Conservation (phyloP, 768 basidiomycete species). For the Boletus rubroflammeus region DNA sequence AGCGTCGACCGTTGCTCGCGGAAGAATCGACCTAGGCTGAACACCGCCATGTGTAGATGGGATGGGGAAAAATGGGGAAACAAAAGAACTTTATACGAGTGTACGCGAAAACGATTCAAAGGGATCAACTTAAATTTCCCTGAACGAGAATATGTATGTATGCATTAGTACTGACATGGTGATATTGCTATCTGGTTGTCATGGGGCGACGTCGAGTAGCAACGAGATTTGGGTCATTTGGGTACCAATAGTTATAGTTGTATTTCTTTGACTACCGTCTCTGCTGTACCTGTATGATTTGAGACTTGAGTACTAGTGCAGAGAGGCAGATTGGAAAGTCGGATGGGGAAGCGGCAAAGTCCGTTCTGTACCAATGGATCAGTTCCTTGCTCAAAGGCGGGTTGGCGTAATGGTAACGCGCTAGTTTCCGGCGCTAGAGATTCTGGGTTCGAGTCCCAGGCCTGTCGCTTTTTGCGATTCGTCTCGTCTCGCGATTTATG, state of each 20-base stretch:
- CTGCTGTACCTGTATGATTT: neutral
- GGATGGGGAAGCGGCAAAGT: no score
- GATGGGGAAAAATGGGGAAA: neutral
- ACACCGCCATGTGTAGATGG: neutral
- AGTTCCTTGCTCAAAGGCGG: constrained; percentile 31
- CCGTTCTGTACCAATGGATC: no score
- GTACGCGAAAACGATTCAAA: neutral
- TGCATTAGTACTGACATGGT: neutral
- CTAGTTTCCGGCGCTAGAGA: constrained; percentile 63
- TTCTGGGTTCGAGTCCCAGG: constrained; percentile 64
- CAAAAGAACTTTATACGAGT: neutral
- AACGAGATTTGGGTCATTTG: neutral
- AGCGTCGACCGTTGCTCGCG: constrained; percentile 22
- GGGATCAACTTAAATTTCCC: neutral
- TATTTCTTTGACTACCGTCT: neutral
- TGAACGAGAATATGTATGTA: neutral
- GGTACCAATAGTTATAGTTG: neutral
- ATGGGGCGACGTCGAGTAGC: neutral
- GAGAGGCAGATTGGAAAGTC: neutral
- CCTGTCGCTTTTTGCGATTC: constrained; percentile 42
- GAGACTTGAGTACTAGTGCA: no score
- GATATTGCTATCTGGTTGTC: neutral
- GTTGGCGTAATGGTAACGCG: constrained; percentile 66
- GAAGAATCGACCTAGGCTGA: constrained; percentile 4
- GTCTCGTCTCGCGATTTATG: neutral